phyloP scores from a whole-genome alignment of 1,284 basidiomycete species.

The Cutaneotrichosporon sp. region DNA sequence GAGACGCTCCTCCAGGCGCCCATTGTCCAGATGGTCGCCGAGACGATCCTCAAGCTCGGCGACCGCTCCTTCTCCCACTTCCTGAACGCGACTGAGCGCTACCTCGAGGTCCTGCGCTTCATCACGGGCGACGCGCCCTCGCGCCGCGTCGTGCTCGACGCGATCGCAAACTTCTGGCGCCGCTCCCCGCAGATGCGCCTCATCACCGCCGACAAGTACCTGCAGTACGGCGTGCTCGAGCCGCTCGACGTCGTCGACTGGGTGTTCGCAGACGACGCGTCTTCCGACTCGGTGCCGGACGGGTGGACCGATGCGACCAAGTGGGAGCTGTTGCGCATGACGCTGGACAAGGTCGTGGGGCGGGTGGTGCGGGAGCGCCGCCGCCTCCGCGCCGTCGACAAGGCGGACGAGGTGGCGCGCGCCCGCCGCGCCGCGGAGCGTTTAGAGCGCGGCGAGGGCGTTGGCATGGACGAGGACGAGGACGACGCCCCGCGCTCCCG shows the following conservation, averaged over 20 bases:
- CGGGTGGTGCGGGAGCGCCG: conserved; percentile 73
- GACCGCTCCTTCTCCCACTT: conserved; percentile 97
- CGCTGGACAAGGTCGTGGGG: conserved; percentile 81
- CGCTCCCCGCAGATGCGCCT: conserved; percentile 77
- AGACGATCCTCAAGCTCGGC: conserved; percentile 87
- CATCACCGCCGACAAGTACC: conserved; percentile 94
- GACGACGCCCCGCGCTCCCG: conserved; percentile 38
- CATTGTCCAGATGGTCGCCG: conserved; percentile 78
- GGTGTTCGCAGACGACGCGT: conserved; percentile 63
- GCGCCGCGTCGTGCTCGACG: conserved; percentile 65
- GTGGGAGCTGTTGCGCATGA: conserved; percentile 79
- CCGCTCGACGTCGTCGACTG: conserved; percentile 87
- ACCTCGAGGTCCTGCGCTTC: conserved; percentile 81
- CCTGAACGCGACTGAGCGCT: conserved; percentile 95
- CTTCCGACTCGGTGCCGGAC: conserved; percentile 49
- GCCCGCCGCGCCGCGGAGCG: conserved; percentile 65
- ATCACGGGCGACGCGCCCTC: conserved; percentile 62
- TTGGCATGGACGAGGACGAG: conserved; percentile 37
- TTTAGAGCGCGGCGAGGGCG: conserved; percentile 44
- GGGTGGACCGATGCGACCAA: conserved; percentile 63
- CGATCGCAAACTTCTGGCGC: conserved; percentile 75
- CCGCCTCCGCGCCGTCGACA: conserved; percentile 70
- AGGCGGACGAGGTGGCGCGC: conserved; percentile 80
- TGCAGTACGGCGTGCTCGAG: conserved; percentile 98
- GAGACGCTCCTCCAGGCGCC: conserved; percentile 62